Evolutionary conservation across 2,329 filamentous ascomycete genomes (phyloP).

Genomic region (Cordyceps cicadae): DNA sequence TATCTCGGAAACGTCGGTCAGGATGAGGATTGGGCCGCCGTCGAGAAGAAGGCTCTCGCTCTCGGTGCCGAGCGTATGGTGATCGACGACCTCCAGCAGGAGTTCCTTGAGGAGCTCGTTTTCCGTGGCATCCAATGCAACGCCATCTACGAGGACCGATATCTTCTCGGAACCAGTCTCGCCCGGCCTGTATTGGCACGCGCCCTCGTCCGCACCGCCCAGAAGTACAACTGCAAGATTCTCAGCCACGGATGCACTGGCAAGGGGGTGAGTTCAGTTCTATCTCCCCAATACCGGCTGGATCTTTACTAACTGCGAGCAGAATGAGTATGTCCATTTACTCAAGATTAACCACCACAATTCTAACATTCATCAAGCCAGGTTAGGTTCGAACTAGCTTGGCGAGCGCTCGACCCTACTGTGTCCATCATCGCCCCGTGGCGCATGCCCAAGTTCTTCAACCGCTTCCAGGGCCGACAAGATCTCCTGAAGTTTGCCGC

Average conservation of each 20-base stretch:
- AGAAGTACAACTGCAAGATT: not conserved
- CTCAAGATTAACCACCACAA: not conserved
- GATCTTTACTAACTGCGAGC: not conserved
- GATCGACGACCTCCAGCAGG: constrained; percentile 54
- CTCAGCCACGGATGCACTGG: constrained; percentile 34
- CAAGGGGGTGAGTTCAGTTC: constrained; percentile 26
- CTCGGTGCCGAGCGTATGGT: constrained; percentile 34
- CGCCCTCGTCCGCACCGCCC: not conserved
- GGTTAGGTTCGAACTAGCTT: constrained; percentile 31
- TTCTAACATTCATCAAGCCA: constrained; percentile 20
- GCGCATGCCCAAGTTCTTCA: constrained; percentile 61
- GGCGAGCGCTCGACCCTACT: constrained; percentile 41
- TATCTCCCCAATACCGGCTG: not conserved
- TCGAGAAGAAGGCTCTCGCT: constrained; percentile 55
- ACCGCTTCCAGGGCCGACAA: constrained; percentile 61
- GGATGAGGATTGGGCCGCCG: constrained; percentile 62
- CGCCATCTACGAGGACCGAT: constrained; percentile 52
- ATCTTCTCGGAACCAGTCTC: constrained; percentile 43
- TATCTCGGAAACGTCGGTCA: constrained; percentile 60
- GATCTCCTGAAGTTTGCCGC: constrained; percentile 66
- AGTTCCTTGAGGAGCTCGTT: constrained; percentile 69
- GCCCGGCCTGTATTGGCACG: constrained; percentile 56
- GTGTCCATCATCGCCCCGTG: constrained; percentile 70
- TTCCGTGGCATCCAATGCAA: constrained; percentile 59
- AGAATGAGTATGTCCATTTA: constrained; percentile 21